These are phyloP conservation scores for Phytophthora crassamura DNA, from an alignment of 352 stramenopile genomes.

Conservation along the genomic window DNA sequence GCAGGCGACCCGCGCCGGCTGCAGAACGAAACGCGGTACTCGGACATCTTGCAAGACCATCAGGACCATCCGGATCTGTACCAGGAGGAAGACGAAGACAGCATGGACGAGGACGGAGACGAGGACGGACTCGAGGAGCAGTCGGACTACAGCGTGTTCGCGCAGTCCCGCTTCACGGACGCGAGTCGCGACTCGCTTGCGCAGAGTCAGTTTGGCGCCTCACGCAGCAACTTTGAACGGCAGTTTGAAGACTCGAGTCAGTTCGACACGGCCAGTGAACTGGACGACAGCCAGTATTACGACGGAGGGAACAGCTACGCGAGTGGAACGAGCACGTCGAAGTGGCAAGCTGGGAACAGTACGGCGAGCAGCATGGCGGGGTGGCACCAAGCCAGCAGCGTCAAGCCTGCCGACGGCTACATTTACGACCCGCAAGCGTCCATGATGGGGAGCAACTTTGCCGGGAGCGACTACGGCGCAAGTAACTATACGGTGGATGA, in stretches of 20 bases:
- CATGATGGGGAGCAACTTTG: slow-evolving; percentile 37
- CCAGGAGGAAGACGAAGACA: slow-evolving; percentile 39
- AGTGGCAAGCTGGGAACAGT: slow-evolving; percentile 41
- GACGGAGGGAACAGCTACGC: slow-evolving; percentile 37
- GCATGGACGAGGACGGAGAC: slow-evolving; percentile 45
- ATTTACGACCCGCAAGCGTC: slow-evolving; percentile 39
- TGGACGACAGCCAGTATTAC: slow-evolving; percentile 49
- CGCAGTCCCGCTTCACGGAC: slow-evolving; percentile 60
- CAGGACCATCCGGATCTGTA: slow-evolving; percentile 30
- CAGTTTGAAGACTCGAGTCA: slow-evolving; percentile 33
- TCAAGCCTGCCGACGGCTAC: slow-evolving; percentile 24
- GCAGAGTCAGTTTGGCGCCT: slow-evolving; percentile 31
- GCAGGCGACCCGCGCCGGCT: slow-evolving; percentile 25
- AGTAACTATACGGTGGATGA: slow-evolving; percentile 40
- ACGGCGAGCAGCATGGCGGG: slow-evolving; percentile 27
- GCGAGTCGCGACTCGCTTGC: slow-evolving; percentile 47
- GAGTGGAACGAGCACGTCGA: slow-evolving; percentile 44
- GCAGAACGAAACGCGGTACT: slow-evolving; percentile 53
- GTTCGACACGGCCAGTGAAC: slow-evolving; percentile 27
- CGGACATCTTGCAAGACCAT: slow-evolving; percentile 46
- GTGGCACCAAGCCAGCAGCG: slow-evolving; percentile 36
- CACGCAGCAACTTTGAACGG: slow-evolving; percentile 30
- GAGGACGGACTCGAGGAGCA: slow-evolving; percentile 64
- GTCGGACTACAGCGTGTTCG: slow-evolving; percentile 61
- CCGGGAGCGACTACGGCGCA: slow-evolving; percentile 23